Conservation (phyloP, 2,329 filamentous ascomycete genomes). For the Teratosphaeria viscida region DNA sequence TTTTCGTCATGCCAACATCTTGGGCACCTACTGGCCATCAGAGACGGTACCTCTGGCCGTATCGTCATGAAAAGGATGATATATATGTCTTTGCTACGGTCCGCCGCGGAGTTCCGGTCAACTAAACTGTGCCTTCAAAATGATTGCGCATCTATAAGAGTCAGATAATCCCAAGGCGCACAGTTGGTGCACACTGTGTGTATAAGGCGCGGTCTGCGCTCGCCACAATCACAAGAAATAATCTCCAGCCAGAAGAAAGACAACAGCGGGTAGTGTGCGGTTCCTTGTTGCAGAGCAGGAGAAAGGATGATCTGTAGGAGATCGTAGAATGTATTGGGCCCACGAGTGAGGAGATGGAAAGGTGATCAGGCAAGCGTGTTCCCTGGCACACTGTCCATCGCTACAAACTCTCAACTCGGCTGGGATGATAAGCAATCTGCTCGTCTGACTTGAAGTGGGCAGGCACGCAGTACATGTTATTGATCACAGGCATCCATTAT, state of each 20-base stretch:
- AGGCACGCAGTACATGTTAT: too few relatives aligned
- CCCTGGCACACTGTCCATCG: not conserved
- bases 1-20: not conserved
- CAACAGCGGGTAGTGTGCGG: not conserved
- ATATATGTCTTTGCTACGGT: not conserved
- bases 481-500: too few relatives aligned
- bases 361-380: not conserved
- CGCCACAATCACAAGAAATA: not conserved
- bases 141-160: not conserved
- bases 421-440: too few relatives aligned
- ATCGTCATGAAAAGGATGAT: not conserved
- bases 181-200: too few relatives aligned
- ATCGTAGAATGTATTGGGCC: not conserved
- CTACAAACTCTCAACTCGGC: not conserved
- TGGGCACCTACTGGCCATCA: not conserved
- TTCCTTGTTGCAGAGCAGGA: not conserved
- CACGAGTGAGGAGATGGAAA: not conserved
- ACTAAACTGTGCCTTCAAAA: not conserved
- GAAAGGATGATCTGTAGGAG: not conserved
- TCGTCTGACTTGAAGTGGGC: too few relatives aligned
- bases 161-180: too few relatives aligned
- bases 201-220: too few relatives aligned
- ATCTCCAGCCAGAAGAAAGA: not conserved
- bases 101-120: not conserved
- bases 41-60: not conserved